Conservation (phyloP, 257 asterid species). For the Galeopsis tetrahit region DNA sequence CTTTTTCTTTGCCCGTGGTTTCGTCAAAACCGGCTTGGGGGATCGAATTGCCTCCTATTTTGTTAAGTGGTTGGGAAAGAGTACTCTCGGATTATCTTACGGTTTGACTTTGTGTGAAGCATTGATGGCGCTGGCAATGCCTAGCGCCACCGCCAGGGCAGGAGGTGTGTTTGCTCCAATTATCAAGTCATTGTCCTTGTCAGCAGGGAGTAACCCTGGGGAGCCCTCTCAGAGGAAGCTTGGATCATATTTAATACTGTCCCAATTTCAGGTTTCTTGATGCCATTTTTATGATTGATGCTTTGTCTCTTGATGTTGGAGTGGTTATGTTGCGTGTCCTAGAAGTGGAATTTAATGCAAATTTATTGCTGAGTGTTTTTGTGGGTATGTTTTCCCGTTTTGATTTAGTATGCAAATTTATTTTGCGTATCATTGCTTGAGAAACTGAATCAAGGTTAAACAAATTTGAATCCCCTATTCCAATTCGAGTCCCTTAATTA, state of each 20-base stretch:
- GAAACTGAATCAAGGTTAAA: neutral
- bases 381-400: neutral
- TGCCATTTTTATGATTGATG: neutral
- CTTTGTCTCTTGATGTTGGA: conserved; percentile 16
- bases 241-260: conserved; percentile 80
- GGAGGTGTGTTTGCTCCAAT: conserved; percentile 95
- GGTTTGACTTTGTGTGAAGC: conserved; percentile 93
- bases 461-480: neutral
- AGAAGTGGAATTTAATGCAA: neutral
- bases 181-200: conserved; percentile 78
- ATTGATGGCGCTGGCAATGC: conserved; percentile 96
- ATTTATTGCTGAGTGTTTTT: conserved; percentile 1
- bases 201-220: conserved; percentile 83
- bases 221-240: conserved; percentile 81
- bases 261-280: conserved; percentile 83
- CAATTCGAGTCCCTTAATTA: neutral
- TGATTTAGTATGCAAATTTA: neutral
- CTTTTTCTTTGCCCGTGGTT: conserved; percentile 90
- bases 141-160: conserved; percentile 97
- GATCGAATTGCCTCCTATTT: conserved; percentile 89
- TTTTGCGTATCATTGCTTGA: neutral
- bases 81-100: conserved; percentile 89
- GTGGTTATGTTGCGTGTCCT: conserved; percentile 2
- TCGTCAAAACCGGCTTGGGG: conserved; percentile 92
- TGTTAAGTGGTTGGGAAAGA: conserved; percentile 90